A percentile compares a stretch with the other conserved stretches of the same genome.
Evolutionary conservation across 75 land plant species (phyloP).

Genomic region (Pinus taeda): DNA sequence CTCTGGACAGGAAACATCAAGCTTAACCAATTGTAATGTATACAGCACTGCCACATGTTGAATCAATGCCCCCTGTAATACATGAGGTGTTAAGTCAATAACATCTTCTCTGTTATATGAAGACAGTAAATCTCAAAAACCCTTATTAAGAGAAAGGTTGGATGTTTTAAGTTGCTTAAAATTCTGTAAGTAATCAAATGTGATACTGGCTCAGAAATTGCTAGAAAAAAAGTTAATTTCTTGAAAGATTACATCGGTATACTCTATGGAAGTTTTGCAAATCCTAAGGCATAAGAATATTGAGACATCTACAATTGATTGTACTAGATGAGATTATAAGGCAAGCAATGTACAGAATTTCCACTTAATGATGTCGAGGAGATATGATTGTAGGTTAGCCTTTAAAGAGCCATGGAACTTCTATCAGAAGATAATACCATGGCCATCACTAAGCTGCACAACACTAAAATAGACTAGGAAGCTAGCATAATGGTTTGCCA

Average conservation of each 20-base stretch:
- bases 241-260: neutral
- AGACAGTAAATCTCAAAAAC: neutral
- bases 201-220: neutral
- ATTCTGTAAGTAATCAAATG: neutral
- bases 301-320: neutral
- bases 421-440: neutral
- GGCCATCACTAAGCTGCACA: neutral
- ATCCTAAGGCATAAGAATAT: neutral
- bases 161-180: neutral
- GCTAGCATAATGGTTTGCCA: too few relatives aligned
- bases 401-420: too few relatives aligned
- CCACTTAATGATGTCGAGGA: neutral
- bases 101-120: neutral
- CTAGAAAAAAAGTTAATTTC: neutral
- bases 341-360: neutral
- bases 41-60: neutral
- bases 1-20: slow-evolving; percentile 2
- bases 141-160: neutral
- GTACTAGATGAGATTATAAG: neutral
- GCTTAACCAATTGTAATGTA: neutral
- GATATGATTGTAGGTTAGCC: neutral
- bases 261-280: neutral
- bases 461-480: neutral
- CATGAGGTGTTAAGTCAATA: neutral
- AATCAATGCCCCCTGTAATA: slow-evolving; percentile 1